Evolutionary conservation across 2,329 filamentous ascomycete species (phyloP), one percentile per base, ranked within the genome.

Genomic region (Lachnellula willkommii): DNA sequence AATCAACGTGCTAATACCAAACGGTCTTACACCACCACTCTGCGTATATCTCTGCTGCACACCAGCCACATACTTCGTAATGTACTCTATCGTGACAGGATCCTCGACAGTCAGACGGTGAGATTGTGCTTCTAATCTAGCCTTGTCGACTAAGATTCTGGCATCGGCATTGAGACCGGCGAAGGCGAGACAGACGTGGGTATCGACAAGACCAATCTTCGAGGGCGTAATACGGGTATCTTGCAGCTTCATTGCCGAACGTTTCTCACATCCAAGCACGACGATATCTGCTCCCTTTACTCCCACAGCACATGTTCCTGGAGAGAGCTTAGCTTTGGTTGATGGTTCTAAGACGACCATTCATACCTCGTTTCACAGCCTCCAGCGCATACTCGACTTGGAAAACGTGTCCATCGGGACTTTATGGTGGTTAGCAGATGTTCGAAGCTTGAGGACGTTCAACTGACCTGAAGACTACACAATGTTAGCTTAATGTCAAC

Each of bases 321-420:
- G 46, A 42, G 15, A 14, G 26, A 17, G 47, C 54, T 68, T 62
- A 67, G 64, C 57, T 63, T 43, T 50, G 45, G 9, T 37, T 20
- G 20, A 20, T 8, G 14, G 49, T 11, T 46, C 40, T 15, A 17
- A 22, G 32, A 35, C 17, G 48, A 46, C 47, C 54, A 35, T 47
- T 67, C 72, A 58, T 77, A 94, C 93, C 94, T 90, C 94, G 80
- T 82, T 99, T 99, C 66, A 99, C 94, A 65, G 94, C 94, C 78
- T 99, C 94, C 66, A 95, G 88, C 55, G 94, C 94, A 83, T 99
- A 99, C 82, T 99, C 94, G 70, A 99, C 94, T 77, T 99, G 94
- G 79, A 99, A 99, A 69, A 99, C 94, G 79, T 99, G 94, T 76
- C 94, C 94, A 77, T 99, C 94, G 70, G 94, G 94, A 83, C 93